phyloP scores from a whole-genome alignment of 2,329 filamentous ascomycete genomes.

The Myriosclerotinia scirpicola region DNA sequence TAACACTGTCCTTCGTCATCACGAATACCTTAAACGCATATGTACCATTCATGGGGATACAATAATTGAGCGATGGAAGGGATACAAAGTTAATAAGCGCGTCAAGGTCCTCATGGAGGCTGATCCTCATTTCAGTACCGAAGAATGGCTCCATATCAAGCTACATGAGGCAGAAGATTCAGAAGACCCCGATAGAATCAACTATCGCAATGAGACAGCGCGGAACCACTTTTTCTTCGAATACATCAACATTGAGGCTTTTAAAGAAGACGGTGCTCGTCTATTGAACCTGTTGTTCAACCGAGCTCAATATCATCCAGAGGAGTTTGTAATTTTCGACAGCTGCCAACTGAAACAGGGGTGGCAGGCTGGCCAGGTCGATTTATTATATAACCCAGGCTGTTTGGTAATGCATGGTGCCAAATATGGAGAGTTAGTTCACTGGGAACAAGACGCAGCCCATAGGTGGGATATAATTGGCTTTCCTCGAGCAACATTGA shows the following conservation, averaged over 20 bases:
- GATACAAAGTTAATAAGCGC: too few relatives aligned
- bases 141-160: too few relatives aligned
- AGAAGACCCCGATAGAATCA: too few relatives aligned
- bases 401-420: conserved; percentile 21
- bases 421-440: conserved; percentile 17
- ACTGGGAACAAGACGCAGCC: conserved; percentile 8
- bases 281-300: conserved; percentile 20
- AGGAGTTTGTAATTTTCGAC: conserved; percentile 19
- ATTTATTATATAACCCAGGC: conserved; percentile 1
- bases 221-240: too few relatives aligned
- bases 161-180: too few relatives aligned
- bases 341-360: not conserved
- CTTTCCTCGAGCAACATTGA: conserved; percentile 17
- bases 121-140: too few relatives aligned
- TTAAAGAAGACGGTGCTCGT: conserved; percentile 13
- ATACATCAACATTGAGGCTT: conserved; percentile 19
- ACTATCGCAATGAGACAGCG: not conserved
- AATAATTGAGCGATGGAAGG: too few relatives aligned
- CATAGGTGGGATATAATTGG: conserved; percentile 17
- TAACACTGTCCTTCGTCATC: too few relatives aligned
- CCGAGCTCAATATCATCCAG: conserved; percentile 9
- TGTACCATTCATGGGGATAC: too few relatives aligned
- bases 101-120: too few relatives aligned
- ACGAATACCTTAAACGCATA: too few relatives aligned
- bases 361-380: conserved; percentile 13